Evolutionary conservation across 2,329 filamentous ascomycete genomes (phyloP).

Genomic region (Colletotrichum abscissum): DNA sequence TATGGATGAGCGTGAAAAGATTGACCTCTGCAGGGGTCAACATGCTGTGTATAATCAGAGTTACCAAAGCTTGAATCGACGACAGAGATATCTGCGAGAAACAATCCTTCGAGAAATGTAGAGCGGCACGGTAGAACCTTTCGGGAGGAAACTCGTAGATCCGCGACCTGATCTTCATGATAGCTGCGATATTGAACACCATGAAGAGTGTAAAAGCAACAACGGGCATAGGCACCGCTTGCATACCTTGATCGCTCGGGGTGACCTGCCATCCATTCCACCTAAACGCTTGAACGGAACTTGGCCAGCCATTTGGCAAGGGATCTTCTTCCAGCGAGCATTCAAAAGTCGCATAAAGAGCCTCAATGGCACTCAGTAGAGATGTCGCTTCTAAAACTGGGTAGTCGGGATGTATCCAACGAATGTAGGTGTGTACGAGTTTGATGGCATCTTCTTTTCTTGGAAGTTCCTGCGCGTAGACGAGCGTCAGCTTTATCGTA

Average conservation of each 20-base stretch:
- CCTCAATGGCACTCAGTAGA: conserved; percentile 38
- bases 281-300: conserved; percentile 32
- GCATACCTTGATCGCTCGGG: conserved; percentile 1
- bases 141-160: conserved; percentile 48
- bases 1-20: conserved; percentile 49
- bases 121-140: conserved; percentile 47
- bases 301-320: conserved; percentile 37
- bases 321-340: conserved; percentile 28
- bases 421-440: conserved; percentile 39
- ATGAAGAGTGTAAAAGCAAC: conserved; percentile 48
- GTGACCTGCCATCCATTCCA: conserved; percentile 38
- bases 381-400: conserved; percentile 38
- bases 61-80: conserved; percentile 45
- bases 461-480: conserved; percentile 35
- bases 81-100: conserved; percentile 47
- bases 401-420: conserved; percentile 39
- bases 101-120: conserved; percentile 43
- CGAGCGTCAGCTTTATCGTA: background rate
- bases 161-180: conserved; percentile 45
- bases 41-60: conserved; percentile 46
- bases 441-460: conserved; percentile 37
- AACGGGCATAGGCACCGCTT: conserved; percentile 37
- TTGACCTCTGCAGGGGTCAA: conserved; percentile 47
- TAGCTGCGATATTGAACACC: conserved; percentile 48
- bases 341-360: conserved; percentile 36